Conservation (phyloP, 2,329 filamentous ascomycete genomes). For the Paecilomyces variotii region DNA sequence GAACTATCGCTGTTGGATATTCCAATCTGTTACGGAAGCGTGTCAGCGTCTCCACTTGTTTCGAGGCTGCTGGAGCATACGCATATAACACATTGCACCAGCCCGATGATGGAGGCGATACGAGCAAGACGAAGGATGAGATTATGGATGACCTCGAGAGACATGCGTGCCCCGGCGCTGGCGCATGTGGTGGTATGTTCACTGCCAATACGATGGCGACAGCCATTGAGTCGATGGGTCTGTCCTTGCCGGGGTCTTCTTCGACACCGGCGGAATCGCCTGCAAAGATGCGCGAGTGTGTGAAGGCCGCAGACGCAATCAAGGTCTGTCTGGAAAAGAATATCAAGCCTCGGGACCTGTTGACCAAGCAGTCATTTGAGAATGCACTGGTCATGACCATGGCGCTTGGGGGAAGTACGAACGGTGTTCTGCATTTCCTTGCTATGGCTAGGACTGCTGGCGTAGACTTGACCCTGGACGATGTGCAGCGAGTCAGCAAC, state of each 20-base stretch:
- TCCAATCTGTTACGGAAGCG: constrained; percentile 65
- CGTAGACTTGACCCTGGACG: constrained; percentile 68
- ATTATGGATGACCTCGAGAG: constrained; percentile 76
- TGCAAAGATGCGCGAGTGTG: constrained; percentile 79
- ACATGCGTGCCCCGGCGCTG: constrained; percentile 68
- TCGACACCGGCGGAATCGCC: constrained; percentile 74
- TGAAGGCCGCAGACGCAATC: constrained; percentile 71
- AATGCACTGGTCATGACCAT: constrained; percentile 87
- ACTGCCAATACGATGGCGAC: constrained; percentile 93
- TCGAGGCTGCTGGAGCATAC: constrained; percentile 78
- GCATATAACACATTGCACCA: constrained; percentile 66
- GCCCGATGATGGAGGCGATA: constrained; percentile 56
- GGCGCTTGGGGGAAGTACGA: constrained; percentile 84
- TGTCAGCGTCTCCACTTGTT: constrained; percentile 84
- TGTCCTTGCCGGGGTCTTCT: constrained; percentile 74
- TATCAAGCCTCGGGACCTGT: constrained; percentile 69
- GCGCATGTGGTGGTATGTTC: constrained; percentile 88
- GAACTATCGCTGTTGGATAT: constrained; percentile 82
- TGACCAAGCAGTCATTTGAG: constrained; percentile 74
- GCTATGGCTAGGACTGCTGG: constrained; percentile 84
- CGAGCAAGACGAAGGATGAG: constrained; percentile 62
- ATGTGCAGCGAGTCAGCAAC: constrained; percentile 72
- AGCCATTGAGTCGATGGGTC: constrained; percentile 80
- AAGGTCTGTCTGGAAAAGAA: constrained; percentile 71
- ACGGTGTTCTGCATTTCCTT: constrained; percentile 79